phyloP scores from a whole-genome alignment of 495 filamentous ascomycete species.

The Penicillium macrosclerotiorum region DNA sequence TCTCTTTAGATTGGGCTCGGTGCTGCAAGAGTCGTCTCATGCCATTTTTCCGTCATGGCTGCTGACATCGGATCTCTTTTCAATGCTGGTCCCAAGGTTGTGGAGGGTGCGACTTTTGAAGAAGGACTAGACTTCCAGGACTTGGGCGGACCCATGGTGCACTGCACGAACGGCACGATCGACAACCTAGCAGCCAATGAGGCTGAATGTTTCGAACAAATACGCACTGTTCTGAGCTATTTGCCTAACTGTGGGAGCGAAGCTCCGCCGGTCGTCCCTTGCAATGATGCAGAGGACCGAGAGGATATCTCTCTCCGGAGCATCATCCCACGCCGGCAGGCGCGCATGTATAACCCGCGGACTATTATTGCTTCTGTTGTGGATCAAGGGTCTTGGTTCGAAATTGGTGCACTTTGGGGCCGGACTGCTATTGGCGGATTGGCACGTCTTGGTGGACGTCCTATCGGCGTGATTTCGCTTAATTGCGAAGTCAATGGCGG shows the following conservation, averaged over 20 bases:
- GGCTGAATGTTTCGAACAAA: conserved; percentile 57
- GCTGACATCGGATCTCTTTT: conserved; percentile 59
- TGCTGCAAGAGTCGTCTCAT: conserved; percentile 56
- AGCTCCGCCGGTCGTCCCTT: conserved; percentile 47
- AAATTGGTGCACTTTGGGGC: conserved; percentile 62
- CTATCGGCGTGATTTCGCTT: conserved; percentile 55
- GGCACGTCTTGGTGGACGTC: conserved; percentile 52
- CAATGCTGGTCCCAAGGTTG: conserved; percentile 63
- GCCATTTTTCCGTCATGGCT: conserved; percentile 67
- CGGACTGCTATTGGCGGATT: conserved; percentile 59
- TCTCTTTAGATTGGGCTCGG: conserved; percentile 54
- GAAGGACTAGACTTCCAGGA: conserved; percentile 56
- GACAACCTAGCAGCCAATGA: conserved; percentile 62
- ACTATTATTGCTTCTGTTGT: conserved; percentile 56
- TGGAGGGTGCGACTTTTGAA: conserved; percentile 59
- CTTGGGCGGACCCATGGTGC: conserved; percentile 55
- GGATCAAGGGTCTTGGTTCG: conserved; percentile 56
- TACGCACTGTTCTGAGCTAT: conserved; percentile 54
- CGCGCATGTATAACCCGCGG: conserved; percentile 59
- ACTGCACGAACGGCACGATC: conserved; percentile 65
- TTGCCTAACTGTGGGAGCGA: conserved; percentile 55
- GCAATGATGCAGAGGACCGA: conserved; percentile 47
- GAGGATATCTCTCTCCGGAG: conserved; percentile 47
- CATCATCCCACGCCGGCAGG: conserved; percentile 55
- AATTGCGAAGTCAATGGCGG: conserved; percentile 62